Base-by-base conservation (phyloP, 2,329 filamentous ascomycete species). In the Colletotrichum musae region DNA sequence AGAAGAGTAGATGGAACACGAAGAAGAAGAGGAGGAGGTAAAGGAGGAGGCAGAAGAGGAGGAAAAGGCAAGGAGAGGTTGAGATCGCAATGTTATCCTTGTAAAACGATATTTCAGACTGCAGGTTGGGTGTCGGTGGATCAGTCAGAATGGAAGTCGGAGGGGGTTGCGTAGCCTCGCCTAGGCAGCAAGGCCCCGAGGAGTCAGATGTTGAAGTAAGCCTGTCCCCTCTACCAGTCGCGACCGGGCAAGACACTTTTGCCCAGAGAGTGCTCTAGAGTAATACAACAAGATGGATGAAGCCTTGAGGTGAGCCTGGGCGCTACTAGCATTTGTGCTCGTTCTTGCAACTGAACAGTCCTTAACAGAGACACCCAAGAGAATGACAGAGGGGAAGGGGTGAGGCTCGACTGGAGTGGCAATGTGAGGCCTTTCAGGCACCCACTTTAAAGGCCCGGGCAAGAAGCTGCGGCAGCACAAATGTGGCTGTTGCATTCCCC, bases 131-230 rank as follows among this genome's bases (percentile, higher is more conserved):
- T 45, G 43, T 41, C 32, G 41, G 39, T 28, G 39, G 24, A n/a
- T 41, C 50, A 53, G 28, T 24, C 18, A 32, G 28, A 9, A 32
- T 68, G 43, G 43, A 47, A 12, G 48, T 65, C 47, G 47, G 18
- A 26, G 21, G 62, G 24, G 36, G 67, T 50, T 56, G 51, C 45
- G 63, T 51, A 70, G 63, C 67, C 67, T 70, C 41, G 36, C 61
- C 67, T 39, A 70, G 67, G 67, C 67, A 70, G 67, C 63, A 67
- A 60, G 26, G 16, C 52, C 36, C 47, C 16, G 13, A n/a, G 39
- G 45, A 67, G 57, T 67, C 67, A 67, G 67, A 70, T 58, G 51
- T 57, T 26, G 45, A 54, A 18, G 39, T 41, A 32, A 24, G 51
- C 36, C 32, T 48, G 39, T 43, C 36, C 36, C 52, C 24, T 16